These are phyloP conservation scores for Lotmaria passim DNA, from an alignment of 208 protist species.

Conservation along the genomic window DNA sequence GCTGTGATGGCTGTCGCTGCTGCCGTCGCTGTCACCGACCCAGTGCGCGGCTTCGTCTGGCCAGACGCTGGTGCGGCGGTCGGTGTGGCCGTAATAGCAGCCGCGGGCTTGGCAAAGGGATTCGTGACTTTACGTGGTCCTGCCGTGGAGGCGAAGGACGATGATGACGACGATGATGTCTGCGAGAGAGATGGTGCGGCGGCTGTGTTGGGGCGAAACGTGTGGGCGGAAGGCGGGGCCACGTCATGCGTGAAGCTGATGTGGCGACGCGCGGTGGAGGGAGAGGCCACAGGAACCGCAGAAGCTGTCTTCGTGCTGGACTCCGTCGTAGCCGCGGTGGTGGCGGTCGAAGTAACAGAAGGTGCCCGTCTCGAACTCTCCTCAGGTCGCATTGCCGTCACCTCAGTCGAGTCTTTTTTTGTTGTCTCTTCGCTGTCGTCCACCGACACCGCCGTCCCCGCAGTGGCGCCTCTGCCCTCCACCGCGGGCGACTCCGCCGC, in stretches of 20 bases:
- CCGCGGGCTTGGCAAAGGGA: slow-evolving; percentile 43
- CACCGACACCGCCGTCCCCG: not conserved
- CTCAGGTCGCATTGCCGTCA: not conserved
- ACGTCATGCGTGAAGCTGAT: slow-evolving; percentile 30
- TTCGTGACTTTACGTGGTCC: slow-evolving; percentile 37
- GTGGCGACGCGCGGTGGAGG: slow-evolving; percentile 25
- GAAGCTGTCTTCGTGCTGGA: too few species aligned
- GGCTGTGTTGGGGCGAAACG: too few species aligned
- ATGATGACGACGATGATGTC: not conserved
- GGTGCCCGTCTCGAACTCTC: not conserved
- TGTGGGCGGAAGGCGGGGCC: not conserved
- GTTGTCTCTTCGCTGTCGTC: not conserved
- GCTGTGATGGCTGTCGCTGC: not conserved
- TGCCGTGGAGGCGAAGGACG: not conserved
- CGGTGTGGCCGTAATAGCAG: not conserved
- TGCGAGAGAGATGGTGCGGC: slow-evolving; percentile 5
- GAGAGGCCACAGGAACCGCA: too few species aligned
- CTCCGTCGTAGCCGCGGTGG: slow-evolving; percentile 2
- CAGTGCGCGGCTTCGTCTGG: too few species aligned
- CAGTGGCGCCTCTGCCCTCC: not conserved
- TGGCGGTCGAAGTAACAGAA: slow-evolving; percentile 12
- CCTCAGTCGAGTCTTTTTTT: not conserved
- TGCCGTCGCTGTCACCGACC: not conserved
- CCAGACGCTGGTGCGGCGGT: too few species aligned
- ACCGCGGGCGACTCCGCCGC: not conserved